Conservation (phyloP, 2,329 filamentous ascomycete species). For the Fusarium robinianum region DNA sequence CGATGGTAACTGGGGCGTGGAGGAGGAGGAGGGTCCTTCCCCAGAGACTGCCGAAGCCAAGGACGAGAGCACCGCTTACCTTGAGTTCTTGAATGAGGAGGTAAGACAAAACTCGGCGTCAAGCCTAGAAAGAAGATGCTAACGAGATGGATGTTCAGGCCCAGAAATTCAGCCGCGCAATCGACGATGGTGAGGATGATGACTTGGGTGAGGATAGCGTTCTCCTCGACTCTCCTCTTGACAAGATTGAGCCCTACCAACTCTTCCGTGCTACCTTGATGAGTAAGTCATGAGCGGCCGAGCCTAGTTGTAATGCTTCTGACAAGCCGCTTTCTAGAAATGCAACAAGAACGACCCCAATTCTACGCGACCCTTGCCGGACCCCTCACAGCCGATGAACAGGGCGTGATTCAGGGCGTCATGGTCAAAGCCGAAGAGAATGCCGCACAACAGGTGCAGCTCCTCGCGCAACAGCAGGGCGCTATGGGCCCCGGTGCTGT, state of each 20-base stretch:
- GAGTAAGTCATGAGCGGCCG: constrained; percentile 70
- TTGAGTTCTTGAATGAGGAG: constrained; percentile 95
- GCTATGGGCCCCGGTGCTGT: constrained; percentile 26
- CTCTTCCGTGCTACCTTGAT: constrained; percentile 82
- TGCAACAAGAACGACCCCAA: constrained; percentile 89
- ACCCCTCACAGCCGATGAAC: constrained; percentile 79
- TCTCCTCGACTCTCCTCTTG: constrained; percentile 88
- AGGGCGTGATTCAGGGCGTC: constrained; percentile 77
- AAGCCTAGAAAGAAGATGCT: constrained; percentile 17
- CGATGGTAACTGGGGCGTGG: constrained; percentile 81
- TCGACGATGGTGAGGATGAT: constrained; percentile 75
- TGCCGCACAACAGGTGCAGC: constrained; percentile 40
- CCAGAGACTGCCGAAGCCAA: constrained; percentile 71
- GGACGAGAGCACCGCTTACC: constrained; percentile 90
- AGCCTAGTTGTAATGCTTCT: constrained; percentile 21
- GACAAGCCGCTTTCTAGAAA: constrained; percentile 58
- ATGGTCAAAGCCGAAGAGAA: constrained; percentile 64
- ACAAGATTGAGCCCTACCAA: constrained; percentile 93
- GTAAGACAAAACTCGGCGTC: constrained; percentile 47
- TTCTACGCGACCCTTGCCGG: constrained; percentile 82
- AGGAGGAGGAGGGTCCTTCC: constrained; percentile 70
- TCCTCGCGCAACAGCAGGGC: constrained; percentile 38
- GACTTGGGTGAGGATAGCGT: constrained; percentile 92
- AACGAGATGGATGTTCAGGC: constrained; percentile 58
- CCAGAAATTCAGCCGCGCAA: constrained; percentile 77